A percentile compares a stretch with the other conserved stretches of the same genome.
These are phyloP conservation scores for Pinus tabuliformis DNA, from an alignment of 75 land plant genomes.

Conservation along the genomic window DNA sequence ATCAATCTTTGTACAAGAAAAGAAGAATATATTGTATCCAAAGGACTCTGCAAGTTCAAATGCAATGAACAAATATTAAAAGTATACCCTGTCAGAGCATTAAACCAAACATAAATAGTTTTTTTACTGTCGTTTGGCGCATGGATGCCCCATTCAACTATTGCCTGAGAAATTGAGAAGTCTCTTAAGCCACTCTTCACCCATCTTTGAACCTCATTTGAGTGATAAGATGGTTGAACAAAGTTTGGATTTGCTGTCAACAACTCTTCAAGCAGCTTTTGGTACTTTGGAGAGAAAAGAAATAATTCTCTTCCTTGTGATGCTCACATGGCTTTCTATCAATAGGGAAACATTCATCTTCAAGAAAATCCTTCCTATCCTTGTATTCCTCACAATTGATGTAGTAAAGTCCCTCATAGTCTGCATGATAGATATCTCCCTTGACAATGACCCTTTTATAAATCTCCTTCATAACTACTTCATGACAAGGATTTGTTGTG, in stretches of 20 bases:
- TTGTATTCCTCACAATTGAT: slow-evolving; percentile 98
- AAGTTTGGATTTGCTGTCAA: slow-evolving; percentile 70
- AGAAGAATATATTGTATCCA: too few species aligned
- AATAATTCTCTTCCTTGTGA: slow-evolving; percentile 92
- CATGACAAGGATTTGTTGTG: slow-evolving; percentile 82
- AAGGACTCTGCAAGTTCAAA: too few species aligned
- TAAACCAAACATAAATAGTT: slow-evolving; percentile 99
- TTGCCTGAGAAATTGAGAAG: slow-evolving; percentile 94
- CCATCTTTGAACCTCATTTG: slow-evolving; percentile 98
- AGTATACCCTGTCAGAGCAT: slow-evolving; percentile 99
- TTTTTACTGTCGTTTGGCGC: slow-evolving; percentile 89
- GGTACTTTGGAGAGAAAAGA: slow-evolving; percentile 96
- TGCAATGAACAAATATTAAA: too few species aligned
- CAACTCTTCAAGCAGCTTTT: slow-evolving; percentile 65
- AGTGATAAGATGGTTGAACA: slow-evolving; percentile 86
- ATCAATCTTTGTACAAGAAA: too few species aligned
- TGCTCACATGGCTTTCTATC: slow-evolving; percentile 87
- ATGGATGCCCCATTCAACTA: slow-evolving; percentile 99
- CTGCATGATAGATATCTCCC: slow-evolving; percentile 89
- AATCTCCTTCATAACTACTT: slow-evolving; percentile 78
- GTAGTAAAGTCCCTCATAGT: slow-evolving; percentile 97
- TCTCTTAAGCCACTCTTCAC: slow-evolving; percentile 84
- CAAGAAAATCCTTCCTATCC: slow-evolving; percentile 92
- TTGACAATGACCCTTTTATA: slow-evolving; percentile 75
- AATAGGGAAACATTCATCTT: slow-evolving; percentile 76